These are phyloP conservation scores for Mimosa pudica DNA, from an alignment of 306 rosid species.

Conservation along the genomic window DNA sequence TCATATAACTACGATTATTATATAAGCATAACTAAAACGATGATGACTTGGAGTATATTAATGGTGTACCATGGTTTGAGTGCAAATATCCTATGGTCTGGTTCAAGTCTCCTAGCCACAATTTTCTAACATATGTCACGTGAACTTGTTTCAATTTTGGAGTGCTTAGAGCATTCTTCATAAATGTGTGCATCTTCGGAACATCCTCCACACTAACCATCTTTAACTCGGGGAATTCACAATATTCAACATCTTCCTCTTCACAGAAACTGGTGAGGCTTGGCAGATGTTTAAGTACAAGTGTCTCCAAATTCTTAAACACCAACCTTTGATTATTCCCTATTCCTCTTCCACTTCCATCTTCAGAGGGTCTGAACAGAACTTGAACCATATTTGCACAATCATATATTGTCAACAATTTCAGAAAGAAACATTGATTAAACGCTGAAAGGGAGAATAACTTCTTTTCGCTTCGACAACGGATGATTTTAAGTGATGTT, in stretches of 20 bases:
- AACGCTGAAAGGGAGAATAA: background rate
- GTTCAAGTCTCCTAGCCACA: background rate
- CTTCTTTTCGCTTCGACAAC: background rate
- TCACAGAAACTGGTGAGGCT: background rate
- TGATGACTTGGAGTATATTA: too few species aligned
- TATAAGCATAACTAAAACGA: too few species aligned
- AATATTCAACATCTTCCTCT: background rate
- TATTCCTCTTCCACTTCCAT: background rate
- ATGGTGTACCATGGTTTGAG: background rate
- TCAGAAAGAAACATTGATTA: background rate
- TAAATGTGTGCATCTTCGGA: background rate
- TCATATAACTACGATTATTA: too few species aligned
- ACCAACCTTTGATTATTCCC: background rate
- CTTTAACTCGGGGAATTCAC: background rate
- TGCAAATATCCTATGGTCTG: background rate
- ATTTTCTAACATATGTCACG: background rate
- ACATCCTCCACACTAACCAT: background rate
- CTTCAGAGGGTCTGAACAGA: too few species aligned
- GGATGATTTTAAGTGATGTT: background rate
- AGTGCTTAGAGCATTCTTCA: background rate
- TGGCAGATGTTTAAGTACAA: background rate
- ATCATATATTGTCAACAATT: background rate
- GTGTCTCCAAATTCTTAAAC: background rate
- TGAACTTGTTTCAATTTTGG: background rate
- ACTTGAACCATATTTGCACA: background rate